Percentiles rank a stretch among this genome's conserved stretches.
These are phyloP conservation scores for Blastobotrys robertii DNA, from an alignment of 805 yeast species.

Conservation along the genomic window DNA sequence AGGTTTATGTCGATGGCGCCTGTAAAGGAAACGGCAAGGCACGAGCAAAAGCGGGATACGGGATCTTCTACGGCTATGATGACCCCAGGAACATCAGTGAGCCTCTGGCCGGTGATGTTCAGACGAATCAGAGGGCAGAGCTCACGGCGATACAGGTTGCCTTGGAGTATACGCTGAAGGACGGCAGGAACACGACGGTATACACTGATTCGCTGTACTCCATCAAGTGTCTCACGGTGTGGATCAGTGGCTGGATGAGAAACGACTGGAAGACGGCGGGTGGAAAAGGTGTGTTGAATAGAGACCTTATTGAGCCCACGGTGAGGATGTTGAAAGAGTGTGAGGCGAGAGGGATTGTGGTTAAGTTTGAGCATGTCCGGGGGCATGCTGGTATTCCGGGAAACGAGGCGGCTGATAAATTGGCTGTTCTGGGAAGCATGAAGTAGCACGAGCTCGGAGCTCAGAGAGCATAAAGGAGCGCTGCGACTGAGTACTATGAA, in stretches of 20 bases:
- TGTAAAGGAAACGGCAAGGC: conserved; percentile 47
- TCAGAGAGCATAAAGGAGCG: no score
- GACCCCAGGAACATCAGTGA: conserved; percentile 48
- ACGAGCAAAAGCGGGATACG: conserved; percentile 52
- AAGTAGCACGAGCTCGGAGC: no score
- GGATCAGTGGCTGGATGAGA: conserved; percentile 47
- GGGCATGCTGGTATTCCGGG: conserved; percentile 5
- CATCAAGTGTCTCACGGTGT: conserved; percentile 43
- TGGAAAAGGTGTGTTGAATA: conserved; percentile 41
- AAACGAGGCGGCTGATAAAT: conserved; percentile 5
- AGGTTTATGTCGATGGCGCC: conserved; percentile 74
- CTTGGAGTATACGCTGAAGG: conserved; percentile 28
- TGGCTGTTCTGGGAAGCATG: neutral
- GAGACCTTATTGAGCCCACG: conserved; percentile 37
- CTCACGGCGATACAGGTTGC: conserved; percentile 57
- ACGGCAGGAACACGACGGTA: conserved; percentile 26
- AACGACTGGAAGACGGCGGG: conserved; percentile 44
- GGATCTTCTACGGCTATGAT: conserved; percentile 55
- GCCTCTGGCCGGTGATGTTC: conserved; percentile 38
- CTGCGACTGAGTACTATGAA: no score
- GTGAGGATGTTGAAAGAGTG: conserved; percentile 30
- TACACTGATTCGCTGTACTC: conserved; percentile 67
- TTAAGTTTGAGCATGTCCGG: conserved; percentile 1
- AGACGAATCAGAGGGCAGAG: conserved; percentile 79
- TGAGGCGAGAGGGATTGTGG: neutral